Evolutionary conservation across 1,139 yeast genomes (phyloP).

Genomic region (Hyphopichia fennica): DNA sequence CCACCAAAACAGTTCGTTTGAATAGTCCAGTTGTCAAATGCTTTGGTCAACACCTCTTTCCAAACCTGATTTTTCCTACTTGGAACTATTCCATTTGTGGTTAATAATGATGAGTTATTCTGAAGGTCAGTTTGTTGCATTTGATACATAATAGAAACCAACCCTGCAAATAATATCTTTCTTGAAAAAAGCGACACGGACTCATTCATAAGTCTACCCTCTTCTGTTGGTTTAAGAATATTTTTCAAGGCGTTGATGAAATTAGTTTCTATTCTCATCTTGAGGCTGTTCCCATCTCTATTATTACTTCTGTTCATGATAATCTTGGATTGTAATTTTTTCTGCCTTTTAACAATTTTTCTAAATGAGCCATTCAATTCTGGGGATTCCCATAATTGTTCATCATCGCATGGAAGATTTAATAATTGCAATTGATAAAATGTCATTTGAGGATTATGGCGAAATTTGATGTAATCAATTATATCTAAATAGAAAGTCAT

Average conservation of each 20-base stretch:
- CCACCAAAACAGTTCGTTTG: conserved; percentile 15
- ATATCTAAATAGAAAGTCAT: conserved; percentile 81
- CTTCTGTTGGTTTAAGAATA: conserved; percentile 24
- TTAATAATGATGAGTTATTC: conserved; percentile 44
- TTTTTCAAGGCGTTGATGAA: conserved; percentile 37
- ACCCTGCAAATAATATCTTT: conserved; percentile 67
- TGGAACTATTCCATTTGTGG: conserved; percentile 28
- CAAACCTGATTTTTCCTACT: conserved; percentile 38
- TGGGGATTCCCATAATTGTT: conserved; percentile 61
- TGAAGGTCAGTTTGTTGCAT: conserved; percentile 74
- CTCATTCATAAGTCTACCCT: neutral
- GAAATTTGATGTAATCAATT: conserved; percentile 76
- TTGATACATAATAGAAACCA: conserved; percentile 67
- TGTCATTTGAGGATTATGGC: conserved; percentile 67
- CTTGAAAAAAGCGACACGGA: conserved; percentile 48
- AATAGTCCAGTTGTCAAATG: conserved; percentile 59
- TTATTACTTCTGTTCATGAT: neutral
- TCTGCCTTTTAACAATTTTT: conserved; percentile 40
- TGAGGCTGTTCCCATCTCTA: conserved; percentile 4
- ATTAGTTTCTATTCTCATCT: conserved; percentile 24
- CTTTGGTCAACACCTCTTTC: conserved; percentile 63
- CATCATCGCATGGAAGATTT: conserved; percentile 74
- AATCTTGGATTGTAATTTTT: conserved; percentile 23
- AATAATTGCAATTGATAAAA: conserved; percentile 74
- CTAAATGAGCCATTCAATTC: conserved; percentile 42